Evolutionary conservation across 352 stramenopile species (phyloP), one percentile per base, ranked within the genome.

Genomic region (Phytopythium kandeliae): DNA sequence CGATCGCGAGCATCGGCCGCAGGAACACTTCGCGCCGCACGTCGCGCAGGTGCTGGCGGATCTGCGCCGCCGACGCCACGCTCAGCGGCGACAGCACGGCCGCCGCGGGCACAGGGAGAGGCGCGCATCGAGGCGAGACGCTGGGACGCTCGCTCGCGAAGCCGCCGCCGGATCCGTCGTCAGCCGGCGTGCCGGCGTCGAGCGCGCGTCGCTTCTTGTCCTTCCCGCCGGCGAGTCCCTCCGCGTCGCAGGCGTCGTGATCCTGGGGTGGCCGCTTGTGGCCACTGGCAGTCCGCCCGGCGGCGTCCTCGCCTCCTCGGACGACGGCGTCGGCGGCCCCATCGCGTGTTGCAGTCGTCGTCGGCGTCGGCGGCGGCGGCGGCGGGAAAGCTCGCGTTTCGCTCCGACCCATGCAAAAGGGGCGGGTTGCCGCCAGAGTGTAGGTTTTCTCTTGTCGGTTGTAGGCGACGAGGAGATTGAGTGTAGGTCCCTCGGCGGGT

Each of bases 31-130:
- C 82, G 30, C 78, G 78, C 15, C 72, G 75, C 47, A 91, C 69
- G 51, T 93, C 82, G 22, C 71, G 63, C 22, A 93, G 12, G 38
- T 91, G 79, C 55, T 89, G 76, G 4, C 68, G 79, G 54, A 91
- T 74, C 54, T 88, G 65, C 37, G 77, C 62, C 4, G 71, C 69
- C 25, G 73, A 74, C 24, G 75, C 78, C 19, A 63, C 53, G 54
- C 78, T 80, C 22, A 93, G 49, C 10, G 74, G 78, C n/a, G 82
- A 93, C 55, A 87, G 57, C 46, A 51, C 53, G 13, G 44, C 41
- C 31, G 11, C 2, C 31, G 31, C n/a, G n/a, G n/a, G n/a, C n/a
- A n/a, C n/a, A n/a, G n/a, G n/a, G n/a, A n/a, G n/a, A n/a, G n/a
- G n/a, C 47, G 57, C 59, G 34, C 43, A 31, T 41, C 19, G 15